Evolutionary conservation across 2,329 filamentous ascomycete genomes (phyloP).

Genomic region (Meredithiella fracta): DNA sequence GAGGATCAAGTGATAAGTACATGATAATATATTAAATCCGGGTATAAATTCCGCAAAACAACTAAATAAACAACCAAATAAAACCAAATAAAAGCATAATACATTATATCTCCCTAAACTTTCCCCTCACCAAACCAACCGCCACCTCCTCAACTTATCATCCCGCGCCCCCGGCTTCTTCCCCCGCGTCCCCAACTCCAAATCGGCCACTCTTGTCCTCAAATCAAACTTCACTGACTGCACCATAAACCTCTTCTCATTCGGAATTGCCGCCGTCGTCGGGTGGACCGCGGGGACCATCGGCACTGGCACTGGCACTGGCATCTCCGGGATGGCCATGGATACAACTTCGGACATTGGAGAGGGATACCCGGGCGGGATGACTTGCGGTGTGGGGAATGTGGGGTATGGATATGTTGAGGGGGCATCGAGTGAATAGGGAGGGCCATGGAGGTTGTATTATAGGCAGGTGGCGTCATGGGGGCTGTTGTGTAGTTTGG

Average conservation of each 20-base stretch:
- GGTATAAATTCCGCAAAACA: neutral
- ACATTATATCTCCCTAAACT: neutral
- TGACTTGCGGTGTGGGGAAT: neutral
- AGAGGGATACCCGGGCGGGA: neutral
- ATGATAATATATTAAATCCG: neutral
- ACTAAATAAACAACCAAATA: too few relatives aligned
- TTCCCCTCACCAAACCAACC: neutral
- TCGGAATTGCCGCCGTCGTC: constrained; percentile 25
- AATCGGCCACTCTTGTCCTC: constrained; percentile 30
- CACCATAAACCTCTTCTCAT: constrained; percentile 39
- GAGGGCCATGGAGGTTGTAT: too few relatives aligned
- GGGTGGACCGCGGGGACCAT: neutral
- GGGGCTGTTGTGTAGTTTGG: too few relatives aligned
- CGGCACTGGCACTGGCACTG: neutral
- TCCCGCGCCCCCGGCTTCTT: constrained; percentile 31
- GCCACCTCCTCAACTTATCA: constrained; percentile 22
- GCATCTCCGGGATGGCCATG: neutral
- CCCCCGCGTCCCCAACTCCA: constrained; percentile 38
- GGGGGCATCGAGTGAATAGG: too few relatives aligned
- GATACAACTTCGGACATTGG: neutral
- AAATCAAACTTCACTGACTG: constrained; percentile 40
- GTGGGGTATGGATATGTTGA: too few relatives aligned
- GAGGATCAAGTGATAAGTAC: neutral
- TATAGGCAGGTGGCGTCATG: too few relatives aligned
- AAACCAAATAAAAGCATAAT: neutral